Conservation (phyloP, 179 eudicot species). For the Beta corolliflora region DNA sequence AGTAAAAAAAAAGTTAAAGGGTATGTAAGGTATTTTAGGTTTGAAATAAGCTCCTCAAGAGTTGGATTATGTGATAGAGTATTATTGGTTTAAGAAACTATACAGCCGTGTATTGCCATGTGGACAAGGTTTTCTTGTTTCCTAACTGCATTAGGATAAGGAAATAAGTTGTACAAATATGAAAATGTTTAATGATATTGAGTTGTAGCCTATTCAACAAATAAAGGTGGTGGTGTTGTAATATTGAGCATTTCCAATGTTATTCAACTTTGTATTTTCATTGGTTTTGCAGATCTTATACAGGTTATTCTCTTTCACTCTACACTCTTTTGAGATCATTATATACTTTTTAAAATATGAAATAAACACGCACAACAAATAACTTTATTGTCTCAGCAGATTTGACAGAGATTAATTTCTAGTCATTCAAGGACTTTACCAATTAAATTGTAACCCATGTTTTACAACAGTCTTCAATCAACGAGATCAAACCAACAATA, state of each 20-base stretch:
- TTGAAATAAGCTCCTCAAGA: too few relatives aligned
- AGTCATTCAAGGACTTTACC: not conserved
- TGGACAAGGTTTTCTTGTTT: too few relatives aligned
- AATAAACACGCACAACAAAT: too few relatives aligned
- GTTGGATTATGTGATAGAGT: too few relatives aligned
- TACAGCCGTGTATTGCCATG: too few relatives aligned
- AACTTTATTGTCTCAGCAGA: not conserved
- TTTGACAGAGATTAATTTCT: not conserved
- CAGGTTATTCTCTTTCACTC: not conserved
- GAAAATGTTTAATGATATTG: too few relatives aligned
- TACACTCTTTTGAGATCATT: not conserved
- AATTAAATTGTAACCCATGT: not conserved
- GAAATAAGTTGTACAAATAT: too few relatives aligned
- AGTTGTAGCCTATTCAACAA: not conserved
- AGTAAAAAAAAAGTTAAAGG: too few relatives aligned
- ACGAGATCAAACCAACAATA: conserved; percentile 21
- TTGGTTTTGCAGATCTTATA: not conserved
- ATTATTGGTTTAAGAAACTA: too few relatives aligned
- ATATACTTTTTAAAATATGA: not conserved
- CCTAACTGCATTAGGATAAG: too few relatives aligned
- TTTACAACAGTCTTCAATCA: conserved; percentile 26
- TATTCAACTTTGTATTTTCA: not conserved
- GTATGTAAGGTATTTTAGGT: too few relatives aligned
- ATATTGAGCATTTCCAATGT: not conserved
- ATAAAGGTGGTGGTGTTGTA: not conserved